Conservation (phyloP, 768 basidiomycete genomes). For the Tephrocybe sp. region DNA sequence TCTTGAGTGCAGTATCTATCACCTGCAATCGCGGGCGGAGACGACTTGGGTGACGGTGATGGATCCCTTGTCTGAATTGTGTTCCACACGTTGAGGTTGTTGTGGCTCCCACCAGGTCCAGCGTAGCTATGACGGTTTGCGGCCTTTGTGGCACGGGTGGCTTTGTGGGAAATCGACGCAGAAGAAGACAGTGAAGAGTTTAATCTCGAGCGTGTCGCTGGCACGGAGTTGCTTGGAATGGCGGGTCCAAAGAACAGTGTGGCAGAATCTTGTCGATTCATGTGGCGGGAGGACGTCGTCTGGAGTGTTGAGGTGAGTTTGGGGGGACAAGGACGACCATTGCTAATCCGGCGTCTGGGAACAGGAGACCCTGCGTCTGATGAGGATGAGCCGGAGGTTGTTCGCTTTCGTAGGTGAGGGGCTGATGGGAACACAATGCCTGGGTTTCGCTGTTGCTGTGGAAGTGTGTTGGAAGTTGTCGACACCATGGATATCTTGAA, state of each 20-base stretch:
- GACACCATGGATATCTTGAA: not conserved
- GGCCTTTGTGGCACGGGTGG: slow-evolving; percentile 26
- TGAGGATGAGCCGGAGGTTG: slow-evolving; percentile 38
- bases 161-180: slow-evolving; percentile 17
- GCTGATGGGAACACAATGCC: slow-evolving; percentile 42
- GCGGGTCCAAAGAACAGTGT: slow-evolving; percentile 70
- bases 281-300: slow-evolving; percentile 30
- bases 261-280: slow-evolving; percentile 58
- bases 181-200: slow-evolving; percentile 27
- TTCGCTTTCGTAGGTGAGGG: slow-evolving; percentile 37
- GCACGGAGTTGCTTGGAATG: slow-evolving; percentile 34
- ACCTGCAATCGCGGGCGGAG: slow-evolving; percentile 32
- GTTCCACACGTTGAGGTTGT: slow-evolving; percentile 35
- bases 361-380: slow-evolving; percentile 54
- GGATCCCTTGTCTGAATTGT: slow-evolving; percentile 37
- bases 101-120: slow-evolving; percentile 38
- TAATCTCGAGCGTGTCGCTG: slow-evolving; percentile 29
- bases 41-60: slow-evolving; percentile 51
- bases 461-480: not conserved
- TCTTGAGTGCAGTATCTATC: slow-evolving; percentile 24
- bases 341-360: slow-evolving; percentile 52
- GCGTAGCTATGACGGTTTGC: slow-evolving; percentile 68
- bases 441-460: slow-evolving; percentile 11
- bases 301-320: slow-evolving; percentile 10
- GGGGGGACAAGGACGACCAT: slow-evolving; percentile 28